Percentiles rank a stretch among this genome's conserved stretches.
Conservation (phyloP, 2,329 filamentous ascomycete species). For the Diaporthe destruens region DNA sequence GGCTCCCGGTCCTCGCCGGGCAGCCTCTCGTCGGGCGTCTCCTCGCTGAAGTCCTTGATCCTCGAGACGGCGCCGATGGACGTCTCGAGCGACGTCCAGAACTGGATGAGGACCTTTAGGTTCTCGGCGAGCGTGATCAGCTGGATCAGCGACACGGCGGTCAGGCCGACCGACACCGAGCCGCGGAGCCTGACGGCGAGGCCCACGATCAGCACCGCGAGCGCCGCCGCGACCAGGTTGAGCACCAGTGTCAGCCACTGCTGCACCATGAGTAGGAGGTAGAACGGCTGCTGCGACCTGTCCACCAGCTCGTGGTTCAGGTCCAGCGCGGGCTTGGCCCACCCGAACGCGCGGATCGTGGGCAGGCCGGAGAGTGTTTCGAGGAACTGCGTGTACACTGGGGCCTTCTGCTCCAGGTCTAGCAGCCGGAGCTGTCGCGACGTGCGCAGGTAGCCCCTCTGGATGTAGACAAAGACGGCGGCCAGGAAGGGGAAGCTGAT, state of each 20-base stretch:
- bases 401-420: conserved; percentile 59
- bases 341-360: conserved; percentile 61
- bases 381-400: conserved; percentile 59
- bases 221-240: conserved; percentile 49
- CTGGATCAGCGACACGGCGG: conserved; percentile 45
- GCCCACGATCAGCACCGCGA: conserved; percentile 49
- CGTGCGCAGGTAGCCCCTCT: conserved; percentile 60
- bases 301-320: conserved; percentile 51
- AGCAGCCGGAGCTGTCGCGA: conserved; percentile 60
- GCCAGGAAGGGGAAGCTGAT: conserved; percentile 55
- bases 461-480: conserved; percentile 54
- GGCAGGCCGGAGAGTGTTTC: conserved; percentile 58
- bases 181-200: conserved; percentile 48
- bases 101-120: conserved; percentile 47
- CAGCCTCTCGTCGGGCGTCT: conserved; percentile 47
- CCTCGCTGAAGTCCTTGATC: conserved; percentile 47
- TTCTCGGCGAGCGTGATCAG: conserved; percentile 43
- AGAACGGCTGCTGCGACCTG: conserved; percentile 50
- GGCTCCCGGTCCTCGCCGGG: conserved; percentile 44
- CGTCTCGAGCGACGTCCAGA: conserved; percentile 48
- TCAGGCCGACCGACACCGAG: conserved; percentile 51
- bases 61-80: conserved; percentile 52
- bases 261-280: conserved; percentile 51
- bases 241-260: conserved; percentile 52
- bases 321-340: conserved; percentile 53